Percentiles rank a stretch among this genome's conserved stretches.
These are phyloP conservation scores for Radiomyces spectabilis DNA, from an alignment of 192 early-diverging fungal species.

Conservation along the genomic window DNA sequence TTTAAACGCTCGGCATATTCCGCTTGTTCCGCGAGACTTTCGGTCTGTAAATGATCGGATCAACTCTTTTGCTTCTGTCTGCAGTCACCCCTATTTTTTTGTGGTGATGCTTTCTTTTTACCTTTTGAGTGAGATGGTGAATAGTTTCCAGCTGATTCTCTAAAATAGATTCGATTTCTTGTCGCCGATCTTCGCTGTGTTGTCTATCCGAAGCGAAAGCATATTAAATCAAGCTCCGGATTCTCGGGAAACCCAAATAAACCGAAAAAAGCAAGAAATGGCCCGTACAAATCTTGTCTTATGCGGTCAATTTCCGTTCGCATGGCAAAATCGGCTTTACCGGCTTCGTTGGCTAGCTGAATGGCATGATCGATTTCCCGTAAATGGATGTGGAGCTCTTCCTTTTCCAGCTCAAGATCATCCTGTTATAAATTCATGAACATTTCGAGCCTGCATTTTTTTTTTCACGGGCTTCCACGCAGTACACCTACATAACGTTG, in stretches of 20 bases:
- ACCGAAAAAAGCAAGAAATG: background rate
- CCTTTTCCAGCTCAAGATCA: conserved; percentile 59
- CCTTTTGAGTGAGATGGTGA: conserved; percentile 55
- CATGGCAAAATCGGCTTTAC: conserved; percentile 78
- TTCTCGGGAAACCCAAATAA: too few relatives aligned
- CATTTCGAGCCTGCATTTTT: too few relatives aligned
- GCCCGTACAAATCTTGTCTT: conserved; percentile 70
- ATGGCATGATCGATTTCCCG: conserved; percentile 73
- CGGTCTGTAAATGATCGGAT: too few relatives aligned
- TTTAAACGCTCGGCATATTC: conserved; percentile 68
- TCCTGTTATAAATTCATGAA: conserved; percentile 45
- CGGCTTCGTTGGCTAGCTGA: conserved; percentile 62
- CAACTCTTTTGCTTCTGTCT: too few relatives aligned
- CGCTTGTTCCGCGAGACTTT: conserved; percentile 52
- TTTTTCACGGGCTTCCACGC: too few relatives aligned
- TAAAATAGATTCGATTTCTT: conserved; percentile 58
- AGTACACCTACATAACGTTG: conserved; percentile 26
- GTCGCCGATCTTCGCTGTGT: conserved; percentile 67
- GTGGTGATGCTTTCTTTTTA: conserved; percentile 12
- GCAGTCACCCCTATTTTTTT: too few relatives aligned
- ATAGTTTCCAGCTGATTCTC: conserved; percentile 59
- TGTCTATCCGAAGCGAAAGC: conserved; percentile 44
- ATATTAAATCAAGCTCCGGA: too few relatives aligned
- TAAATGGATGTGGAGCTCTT: conserved; percentile 64
- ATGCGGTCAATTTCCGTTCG: conserved; percentile 81